phyloP scores from a whole-genome alignment of 441 rosid genomes.

The Erodium texanum region DNA sequence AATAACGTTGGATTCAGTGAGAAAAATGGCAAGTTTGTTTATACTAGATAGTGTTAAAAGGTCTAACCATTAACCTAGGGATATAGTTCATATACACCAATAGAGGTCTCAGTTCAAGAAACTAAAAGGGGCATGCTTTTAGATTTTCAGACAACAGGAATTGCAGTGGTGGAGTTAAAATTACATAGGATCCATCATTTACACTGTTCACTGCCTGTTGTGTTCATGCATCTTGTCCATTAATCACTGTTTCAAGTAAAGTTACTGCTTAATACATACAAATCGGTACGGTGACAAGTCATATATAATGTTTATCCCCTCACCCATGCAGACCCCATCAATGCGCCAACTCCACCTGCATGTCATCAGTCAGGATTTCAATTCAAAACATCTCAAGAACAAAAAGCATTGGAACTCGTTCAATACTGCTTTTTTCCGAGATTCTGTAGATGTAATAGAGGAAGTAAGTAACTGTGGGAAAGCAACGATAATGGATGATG shows the following conservation, averaged over 20 bases:
- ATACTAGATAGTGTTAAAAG: background rate
- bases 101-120: background rate
- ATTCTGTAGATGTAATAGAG: constrained; percentile 72
- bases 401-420: constrained; percentile 96
- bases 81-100: background rate
- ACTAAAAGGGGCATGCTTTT: background rate
- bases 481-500: constrained; percentile 39
- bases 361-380: constrained; percentile 88
- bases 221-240: background rate
- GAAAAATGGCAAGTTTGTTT: background rate
- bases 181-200: background rate
- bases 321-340: constrained; percentile 56
- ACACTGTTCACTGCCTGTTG: no score
- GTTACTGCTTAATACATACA: background rate
- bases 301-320: background rate
- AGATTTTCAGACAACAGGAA: background rate
- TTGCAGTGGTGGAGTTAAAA: background rate
- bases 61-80: background rate
- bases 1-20: background rate
- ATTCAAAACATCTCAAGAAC: constrained; percentile 64
- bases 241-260: background rate
- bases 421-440: constrained; percentile 62
- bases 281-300: background rate
- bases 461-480: constrained; percentile 50
- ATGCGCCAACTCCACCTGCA: constrained; percentile 89